Conservation (phyloP, 345 rosid species). For the Eucalyptus melliodora region DNA sequence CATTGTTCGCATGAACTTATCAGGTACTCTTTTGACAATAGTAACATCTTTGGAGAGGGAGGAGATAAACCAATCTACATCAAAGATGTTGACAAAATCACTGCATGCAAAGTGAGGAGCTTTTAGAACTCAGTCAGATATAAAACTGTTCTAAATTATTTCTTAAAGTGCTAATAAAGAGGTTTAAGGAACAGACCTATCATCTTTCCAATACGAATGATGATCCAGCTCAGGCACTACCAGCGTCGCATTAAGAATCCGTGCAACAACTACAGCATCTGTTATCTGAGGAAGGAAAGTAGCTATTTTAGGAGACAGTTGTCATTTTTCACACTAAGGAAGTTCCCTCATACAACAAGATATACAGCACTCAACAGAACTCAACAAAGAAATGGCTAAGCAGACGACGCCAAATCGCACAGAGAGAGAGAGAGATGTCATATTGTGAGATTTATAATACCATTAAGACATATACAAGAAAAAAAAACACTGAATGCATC, state of each 20-base stretch:
- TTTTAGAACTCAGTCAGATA: neutral
- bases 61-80: conserved; percentile 86
- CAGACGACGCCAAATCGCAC: neutral
- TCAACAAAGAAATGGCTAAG: neutral
- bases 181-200: conserved; percentile 37
- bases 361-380: neutral
- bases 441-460: neutral
- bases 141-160: neutral
- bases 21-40: conserved; percentile 93
- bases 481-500: neutral
- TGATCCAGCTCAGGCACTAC: conserved; percentile 97
- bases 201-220: conserved; percentile 95
- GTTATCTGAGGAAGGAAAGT: conserved; percentile 50
- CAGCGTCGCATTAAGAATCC: conserved; percentile 88
- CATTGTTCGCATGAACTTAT: conserved; percentile 84
- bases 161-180: neutral
- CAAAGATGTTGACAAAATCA: conserved; percentile 82
- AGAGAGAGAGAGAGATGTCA: neutral
- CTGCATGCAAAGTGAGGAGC: conserved; percentile 31
- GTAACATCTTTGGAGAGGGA: conserved; percentile 84
- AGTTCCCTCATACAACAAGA: neutral
- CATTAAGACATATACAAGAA: neutral
- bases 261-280: conserved; percentile 94
- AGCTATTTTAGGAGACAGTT: neutral
- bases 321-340: neutral